Percentiles rank a stretch among this genome's conserved stretches.
Evolutionary conservation across 83 land plant genomes (phyloP).

Genomic region (Thuja plicata): DNA sequence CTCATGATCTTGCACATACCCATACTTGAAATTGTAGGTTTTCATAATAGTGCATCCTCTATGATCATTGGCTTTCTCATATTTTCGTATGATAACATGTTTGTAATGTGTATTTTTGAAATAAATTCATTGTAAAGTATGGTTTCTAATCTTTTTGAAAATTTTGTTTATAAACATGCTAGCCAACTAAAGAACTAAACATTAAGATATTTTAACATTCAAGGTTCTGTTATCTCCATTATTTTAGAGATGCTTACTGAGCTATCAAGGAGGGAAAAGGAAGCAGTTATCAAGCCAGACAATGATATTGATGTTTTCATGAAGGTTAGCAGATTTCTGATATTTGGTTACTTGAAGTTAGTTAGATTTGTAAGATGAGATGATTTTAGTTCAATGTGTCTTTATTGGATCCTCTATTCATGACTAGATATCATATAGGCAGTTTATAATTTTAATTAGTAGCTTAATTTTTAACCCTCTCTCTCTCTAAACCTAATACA

Average conservation of each 20-base stretch:
- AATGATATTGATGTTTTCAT: conserved; percentile 77
- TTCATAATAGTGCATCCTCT: not conserved
- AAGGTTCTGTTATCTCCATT: not conserved
- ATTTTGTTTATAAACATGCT: not conserved
- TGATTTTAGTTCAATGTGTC: too few relatives aligned
- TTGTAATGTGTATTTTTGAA: not conserved
- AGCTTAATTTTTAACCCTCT: too few relatives aligned
- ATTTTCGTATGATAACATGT: not conserved
- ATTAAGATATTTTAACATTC: not conserved
- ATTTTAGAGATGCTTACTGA: conserved; percentile 67
- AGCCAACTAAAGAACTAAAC: not conserved
- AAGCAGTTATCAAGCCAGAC: conserved; percentile 77
- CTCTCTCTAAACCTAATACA: too few relatives aligned
- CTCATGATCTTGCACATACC: too few relatives aligned
- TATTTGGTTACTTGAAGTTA: too few relatives aligned
- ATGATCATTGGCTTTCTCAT: not conserved
- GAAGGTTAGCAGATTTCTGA: too few relatives aligned
- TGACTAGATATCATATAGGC: too few relatives aligned
- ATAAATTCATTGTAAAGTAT: not conserved
- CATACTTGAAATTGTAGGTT: not conserved
- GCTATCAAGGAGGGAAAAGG: conserved; percentile 77
- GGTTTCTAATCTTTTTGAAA: not conserved
- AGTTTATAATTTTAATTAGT: too few relatives aligned
- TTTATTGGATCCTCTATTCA: too few relatives aligned
- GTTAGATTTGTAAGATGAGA: too few relatives aligned